A percentile compares a stretch with the other conserved stretches of the same genome.
These are phyloP conservation scores for Chaetomiaceae sp. DNA, from an alignment of 2,329 filamentous ascomycete species.

Conservation along the genomic window DNA sequence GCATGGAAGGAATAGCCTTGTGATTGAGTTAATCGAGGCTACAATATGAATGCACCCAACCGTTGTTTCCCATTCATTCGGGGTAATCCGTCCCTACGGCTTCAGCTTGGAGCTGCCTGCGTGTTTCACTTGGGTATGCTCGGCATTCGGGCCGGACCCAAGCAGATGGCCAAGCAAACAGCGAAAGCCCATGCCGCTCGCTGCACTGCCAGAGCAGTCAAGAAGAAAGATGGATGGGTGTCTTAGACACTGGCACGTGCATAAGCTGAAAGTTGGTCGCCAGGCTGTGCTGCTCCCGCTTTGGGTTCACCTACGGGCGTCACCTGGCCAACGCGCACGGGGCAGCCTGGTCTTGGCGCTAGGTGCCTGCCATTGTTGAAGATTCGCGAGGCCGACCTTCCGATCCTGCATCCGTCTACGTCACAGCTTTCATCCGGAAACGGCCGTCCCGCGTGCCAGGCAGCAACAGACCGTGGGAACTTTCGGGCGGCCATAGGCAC, in stretches of 20 bases:
- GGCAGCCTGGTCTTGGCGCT: slow-evolving; percentile 5
- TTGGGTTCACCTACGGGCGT: neutral
- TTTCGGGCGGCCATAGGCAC: slow-evolving; percentile 1
- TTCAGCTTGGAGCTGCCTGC: too few relatives aligned
- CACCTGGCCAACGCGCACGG: slow-evolving; percentile 15
- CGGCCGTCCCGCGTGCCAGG: neutral
- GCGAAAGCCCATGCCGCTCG: too few relatives aligned
- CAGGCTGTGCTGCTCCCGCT: neutral
- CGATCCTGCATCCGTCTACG: neutral
- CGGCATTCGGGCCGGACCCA: neutral
- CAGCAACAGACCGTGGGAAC: neutral
- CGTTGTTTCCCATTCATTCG: too few relatives aligned
- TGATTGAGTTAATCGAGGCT: too few relatives aligned
- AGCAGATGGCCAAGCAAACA: too few relatives aligned
- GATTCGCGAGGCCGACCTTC: too few relatives aligned
- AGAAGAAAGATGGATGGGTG: neutral
- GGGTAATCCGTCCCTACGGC: too few relatives aligned
- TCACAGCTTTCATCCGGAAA: neutral
- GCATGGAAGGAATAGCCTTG: too few relatives aligned
- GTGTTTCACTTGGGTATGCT: too few relatives aligned
- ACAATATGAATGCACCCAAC: too few relatives aligned
- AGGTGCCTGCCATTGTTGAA: too few relatives aligned
- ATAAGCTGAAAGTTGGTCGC: neutral
- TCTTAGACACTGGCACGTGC: neutral
- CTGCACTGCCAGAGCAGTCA: neutral